Conservation (phyloP, 306 rosid genomes). For the Quercus suber region DNA sequence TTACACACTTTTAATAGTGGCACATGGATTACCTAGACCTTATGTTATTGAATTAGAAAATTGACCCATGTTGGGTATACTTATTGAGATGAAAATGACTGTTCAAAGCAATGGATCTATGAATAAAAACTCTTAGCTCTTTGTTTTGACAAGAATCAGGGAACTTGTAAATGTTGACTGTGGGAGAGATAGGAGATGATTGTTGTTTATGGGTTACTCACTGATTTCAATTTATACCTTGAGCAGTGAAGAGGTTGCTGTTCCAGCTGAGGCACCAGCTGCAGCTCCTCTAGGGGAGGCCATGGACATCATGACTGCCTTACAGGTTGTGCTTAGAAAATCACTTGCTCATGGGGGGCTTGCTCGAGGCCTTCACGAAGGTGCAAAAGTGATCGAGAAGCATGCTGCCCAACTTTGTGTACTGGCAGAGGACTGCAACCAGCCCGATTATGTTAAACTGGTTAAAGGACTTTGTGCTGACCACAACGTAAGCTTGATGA, state of each 20-base stretch:
- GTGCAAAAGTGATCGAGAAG: constrained; percentile 80
- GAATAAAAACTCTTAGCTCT: neutral
- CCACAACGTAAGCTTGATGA: constrained; percentile 71
- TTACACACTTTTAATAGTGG: neutral
- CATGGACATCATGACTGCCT: constrained; percentile 51
- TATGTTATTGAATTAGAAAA: neutral
- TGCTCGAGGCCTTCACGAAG: constrained; percentile 75
- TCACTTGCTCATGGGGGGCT: constrained; percentile 86
- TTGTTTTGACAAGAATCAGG: neutral
- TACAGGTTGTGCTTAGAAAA: constrained; percentile 82
- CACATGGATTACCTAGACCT: neutral
- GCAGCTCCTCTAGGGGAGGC: constrained; percentile 43
- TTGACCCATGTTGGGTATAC: neutral
- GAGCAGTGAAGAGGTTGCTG: constrained; percentile 43
- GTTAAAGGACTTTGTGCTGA: constrained; percentile 86
- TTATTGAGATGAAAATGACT: neutral
- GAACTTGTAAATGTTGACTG: neutral
- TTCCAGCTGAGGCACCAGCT: constrained; percentile 28
- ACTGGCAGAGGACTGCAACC: constrained; percentile 89
- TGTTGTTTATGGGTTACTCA: neutral
- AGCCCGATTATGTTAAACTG: constrained; percentile 77
- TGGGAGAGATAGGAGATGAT: neutral
- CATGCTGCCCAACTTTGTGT: constrained; percentile 82
- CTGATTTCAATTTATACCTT: neutral
- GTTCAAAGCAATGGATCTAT: neutral